A percentile compares a stretch with the other conserved stretches of the same genome.
Evolutionary conservation across 768 basidiomycete species (phyloP).

Genomic region (Suillus americanus): DNA sequence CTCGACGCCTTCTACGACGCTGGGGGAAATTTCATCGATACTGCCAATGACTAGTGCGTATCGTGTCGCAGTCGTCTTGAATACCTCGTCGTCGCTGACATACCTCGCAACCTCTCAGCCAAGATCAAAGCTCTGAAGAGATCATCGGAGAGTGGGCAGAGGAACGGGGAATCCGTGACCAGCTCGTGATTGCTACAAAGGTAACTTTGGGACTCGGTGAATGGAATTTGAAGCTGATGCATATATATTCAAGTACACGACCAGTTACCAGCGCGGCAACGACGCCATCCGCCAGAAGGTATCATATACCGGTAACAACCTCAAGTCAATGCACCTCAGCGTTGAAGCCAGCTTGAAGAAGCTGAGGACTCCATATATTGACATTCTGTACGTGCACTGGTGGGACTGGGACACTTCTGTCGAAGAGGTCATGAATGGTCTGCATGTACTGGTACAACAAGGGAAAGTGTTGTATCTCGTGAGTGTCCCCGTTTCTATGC

Average conservation of each 20-base stretch:
- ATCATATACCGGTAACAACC: conserved; percentile 47
- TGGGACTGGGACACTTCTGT: conserved; percentile 42
- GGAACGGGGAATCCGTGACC: conserved; percentile 39
- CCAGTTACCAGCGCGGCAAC: conserved; percentile 19
- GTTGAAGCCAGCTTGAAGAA: conserved; percentile 43
- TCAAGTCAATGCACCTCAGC: conserved; percentile 43
- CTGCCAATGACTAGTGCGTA: conserved; percentile 44
- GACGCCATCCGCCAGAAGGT: conserved; percentile 29
- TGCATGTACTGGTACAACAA: conserved; percentile 37
- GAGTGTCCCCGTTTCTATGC: conserved; percentile 19
- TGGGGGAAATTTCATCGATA: conserved; percentile 52
- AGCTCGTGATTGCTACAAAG: conserved; percentile 46
- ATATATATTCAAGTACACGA: conserved; percentile 17
- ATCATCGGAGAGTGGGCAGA: conserved; percentile 52
- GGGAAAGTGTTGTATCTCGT: conserved; percentile 41
- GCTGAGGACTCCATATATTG: conserved; percentile 46
- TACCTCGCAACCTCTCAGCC: conserved; percentile 18
- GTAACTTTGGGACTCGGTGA: conserved; percentile 10
- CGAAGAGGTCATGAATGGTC: conserved; percentile 39
- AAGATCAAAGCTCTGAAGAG: conserved; percentile 40
- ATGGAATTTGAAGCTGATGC: not conserved
- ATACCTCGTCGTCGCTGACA: not conserved
- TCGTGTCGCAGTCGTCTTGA: not conserved
- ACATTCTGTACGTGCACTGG: conserved; percentile 39
- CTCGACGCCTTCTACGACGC: conserved; percentile 45